Percentiles rank a stretch among this genome's conserved stretches.
phyloP scores from a whole-genome alignment of 164 flowering plant genomes.

The Hamamelis virginiana region DNA sequence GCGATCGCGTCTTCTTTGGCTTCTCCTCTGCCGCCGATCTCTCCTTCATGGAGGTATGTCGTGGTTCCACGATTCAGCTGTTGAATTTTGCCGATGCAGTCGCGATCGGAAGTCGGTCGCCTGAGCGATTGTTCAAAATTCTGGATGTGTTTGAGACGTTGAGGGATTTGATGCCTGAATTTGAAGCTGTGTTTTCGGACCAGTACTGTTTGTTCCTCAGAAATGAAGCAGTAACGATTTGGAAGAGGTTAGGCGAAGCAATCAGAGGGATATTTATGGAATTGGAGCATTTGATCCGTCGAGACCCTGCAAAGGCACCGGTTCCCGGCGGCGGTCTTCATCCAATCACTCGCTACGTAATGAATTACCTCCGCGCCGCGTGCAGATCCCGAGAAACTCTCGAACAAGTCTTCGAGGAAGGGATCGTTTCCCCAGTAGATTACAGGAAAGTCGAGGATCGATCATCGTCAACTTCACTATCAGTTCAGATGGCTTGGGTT shows the following conservation, averaged over 20 bases:
- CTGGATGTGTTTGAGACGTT: constrained; percentile 78
- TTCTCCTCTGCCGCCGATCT: constrained; percentile 58
- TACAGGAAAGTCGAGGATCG: constrained; percentile 28
- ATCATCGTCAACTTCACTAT: constrained; percentile 46
- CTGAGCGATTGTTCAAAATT: constrained; percentile 76
- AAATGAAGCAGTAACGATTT: constrained; percentile 64
- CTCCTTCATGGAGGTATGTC: constrained; percentile 89
- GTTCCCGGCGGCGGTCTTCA: constrained; percentile 91
- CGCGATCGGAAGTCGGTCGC: constrained; percentile 69
- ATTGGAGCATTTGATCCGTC: constrained; percentile 72
- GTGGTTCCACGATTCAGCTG: constrained; percentile 71
- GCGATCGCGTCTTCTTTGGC: constrained; percentile 77
- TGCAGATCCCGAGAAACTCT: constrained; percentile 63
- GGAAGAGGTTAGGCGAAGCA: constrained; percentile 78
- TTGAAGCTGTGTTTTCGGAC: constrained; percentile 68
- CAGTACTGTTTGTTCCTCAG: constrained; percentile 56
- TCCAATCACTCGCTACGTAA: constrained; percentile 89
- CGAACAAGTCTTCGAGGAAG: constrained; percentile 75
- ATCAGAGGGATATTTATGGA: constrained; percentile 92
- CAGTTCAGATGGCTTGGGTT: constrained; percentile 82
- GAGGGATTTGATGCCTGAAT: constrained; percentile 81
- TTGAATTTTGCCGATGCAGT: constrained; percentile 80
- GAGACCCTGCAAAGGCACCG: constrained; percentile 73
- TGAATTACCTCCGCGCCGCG: constrained; percentile 89
- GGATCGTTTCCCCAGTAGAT: constrained; percentile 21